These are phyloP conservation scores for Apiospora arundinis DNA, from an alignment of 2,329 filamentous ascomycete genomes.

Conservation along the genomic window DNA sequence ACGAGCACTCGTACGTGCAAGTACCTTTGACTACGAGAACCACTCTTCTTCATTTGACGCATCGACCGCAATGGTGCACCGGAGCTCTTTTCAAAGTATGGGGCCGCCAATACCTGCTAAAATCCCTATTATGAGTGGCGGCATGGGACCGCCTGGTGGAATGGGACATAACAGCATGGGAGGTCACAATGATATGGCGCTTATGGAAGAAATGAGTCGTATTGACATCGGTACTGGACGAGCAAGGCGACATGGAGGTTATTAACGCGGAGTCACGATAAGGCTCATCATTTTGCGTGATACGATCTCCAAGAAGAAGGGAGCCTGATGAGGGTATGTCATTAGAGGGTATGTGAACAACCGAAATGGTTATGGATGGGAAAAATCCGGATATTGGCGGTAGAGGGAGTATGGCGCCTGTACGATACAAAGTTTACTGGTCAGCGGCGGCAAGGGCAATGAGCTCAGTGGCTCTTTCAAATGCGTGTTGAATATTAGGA, in stretches of 20 bases:
- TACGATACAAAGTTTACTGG: constrained; percentile 1
- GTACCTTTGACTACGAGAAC: constrained; percentile 64
- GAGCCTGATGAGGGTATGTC: neutral
- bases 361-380: neutral
- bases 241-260: constrained; percentile 53
- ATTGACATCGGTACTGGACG: constrained; percentile 71
- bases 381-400: neutral
- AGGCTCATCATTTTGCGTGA: neutral
- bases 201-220: constrained; percentile 74
- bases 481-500: neutral
- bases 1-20: constrained; percentile 51
- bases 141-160: constrained; percentile 33
- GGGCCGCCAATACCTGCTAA: constrained; percentile 74
- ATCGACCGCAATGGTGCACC: constrained; percentile 34
- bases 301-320: constrained; percentile 2
- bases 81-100: constrained; percentile 39
- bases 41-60: constrained; percentile 48
- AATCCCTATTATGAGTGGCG: constrained; percentile 61
- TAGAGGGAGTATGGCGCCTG: neutral
- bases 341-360: neutral
- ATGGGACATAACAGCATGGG: constrained; percentile 39
- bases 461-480: neutral
- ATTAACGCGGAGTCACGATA: constrained; percentile 27
- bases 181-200: constrained; percentile 58
- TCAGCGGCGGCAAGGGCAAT: neutral